Conservation (phyloP, 306 rosid genomes). For the Dryas alaskensis region DNA sequence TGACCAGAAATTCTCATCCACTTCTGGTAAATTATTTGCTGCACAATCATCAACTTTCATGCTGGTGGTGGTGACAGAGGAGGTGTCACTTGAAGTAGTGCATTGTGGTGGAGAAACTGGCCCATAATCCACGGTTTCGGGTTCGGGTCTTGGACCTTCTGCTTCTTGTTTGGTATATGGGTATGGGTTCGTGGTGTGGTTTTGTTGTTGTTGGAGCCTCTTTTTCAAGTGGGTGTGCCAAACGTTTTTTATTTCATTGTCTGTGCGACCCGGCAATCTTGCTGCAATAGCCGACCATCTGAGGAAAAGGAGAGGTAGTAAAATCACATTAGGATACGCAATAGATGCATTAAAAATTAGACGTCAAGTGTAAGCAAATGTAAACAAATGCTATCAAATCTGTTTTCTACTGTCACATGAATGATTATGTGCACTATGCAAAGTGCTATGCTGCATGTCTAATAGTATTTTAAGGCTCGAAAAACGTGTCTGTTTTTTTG, state of each 20-base stretch:
- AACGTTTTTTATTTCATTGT: slow-evolving; percentile 86
- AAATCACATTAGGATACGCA: neutral
- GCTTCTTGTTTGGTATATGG: neutral
- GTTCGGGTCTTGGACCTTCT: slow-evolving; percentile 14
- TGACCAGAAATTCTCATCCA: slow-evolving; percentile 69
- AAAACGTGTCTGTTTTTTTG: neutral
- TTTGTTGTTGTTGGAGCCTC: slow-evolving; percentile 43
- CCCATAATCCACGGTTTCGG: neutral
- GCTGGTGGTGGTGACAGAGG: slow-evolving; percentile 28
- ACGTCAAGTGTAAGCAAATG: too few species aligned
- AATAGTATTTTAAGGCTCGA: neutral
- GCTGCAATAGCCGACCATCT: slow-evolving; percentile 96
- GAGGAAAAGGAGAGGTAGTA: slow-evolving; percentile 4
- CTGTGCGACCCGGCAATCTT: slow-evolving; percentile 79
- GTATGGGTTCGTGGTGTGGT: slow-evolving; percentile 2
- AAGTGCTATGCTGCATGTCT: slow-evolving; percentile 1
- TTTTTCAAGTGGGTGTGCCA: slow-evolving; percentile 95
- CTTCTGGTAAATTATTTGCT: slow-evolving; percentile 31
- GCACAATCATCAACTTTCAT: slow-evolving; percentile 28
- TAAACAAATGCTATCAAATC: neutral
- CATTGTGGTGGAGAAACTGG: slow-evolving; percentile 44
- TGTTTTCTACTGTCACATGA: neutral
- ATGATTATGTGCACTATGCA: slow-evolving; percentile 10
- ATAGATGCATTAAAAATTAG: too few species aligned
- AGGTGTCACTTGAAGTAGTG: slow-evolving; percentile 43